Evolutionary conservation across 2,329 filamentous ascomycete species (phyloP).

Genomic region (Pseudogymnoascus verrucosus): DNA sequence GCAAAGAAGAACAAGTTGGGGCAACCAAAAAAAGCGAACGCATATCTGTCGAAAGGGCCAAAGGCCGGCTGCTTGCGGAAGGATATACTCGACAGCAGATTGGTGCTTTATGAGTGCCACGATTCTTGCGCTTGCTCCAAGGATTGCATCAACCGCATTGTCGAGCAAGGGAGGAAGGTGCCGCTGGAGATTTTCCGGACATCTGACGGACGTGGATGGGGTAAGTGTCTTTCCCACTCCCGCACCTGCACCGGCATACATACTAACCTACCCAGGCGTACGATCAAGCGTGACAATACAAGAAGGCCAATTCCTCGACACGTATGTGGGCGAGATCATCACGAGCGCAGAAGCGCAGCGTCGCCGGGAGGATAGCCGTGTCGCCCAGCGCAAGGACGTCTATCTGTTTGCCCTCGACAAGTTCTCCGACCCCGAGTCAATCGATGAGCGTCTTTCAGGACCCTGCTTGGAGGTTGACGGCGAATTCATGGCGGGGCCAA

Average conservation of each 20-base stretch:
- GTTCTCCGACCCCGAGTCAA: slow-evolving; percentile 52
- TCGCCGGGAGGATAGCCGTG: slow-evolving; percentile 49
- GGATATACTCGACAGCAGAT: slow-evolving; percentile 43
- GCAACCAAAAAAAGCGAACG: slow-evolving; percentile 28
- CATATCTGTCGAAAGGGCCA: slow-evolving; percentile 50
- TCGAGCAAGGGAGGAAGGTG: slow-evolving; percentile 64
- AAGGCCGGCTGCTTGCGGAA: slow-evolving; percentile 46
- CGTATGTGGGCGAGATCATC: slow-evolving; percentile 67
- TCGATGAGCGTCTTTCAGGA: slow-evolving; percentile 47
- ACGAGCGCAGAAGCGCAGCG: slow-evolving; percentile 55
- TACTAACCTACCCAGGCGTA: slow-evolving; percentile 41
- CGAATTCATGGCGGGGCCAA: slow-evolving; percentile 69
- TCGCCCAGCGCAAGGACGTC: slow-evolving; percentile 59
- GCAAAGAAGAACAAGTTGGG: slow-evolving; percentile 37
- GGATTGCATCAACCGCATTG: slow-evolving; percentile 65
- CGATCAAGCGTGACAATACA: slow-evolving; percentile 55
- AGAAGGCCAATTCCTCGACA: slow-evolving; percentile 70
- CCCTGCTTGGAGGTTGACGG: slow-evolving; percentile 54
- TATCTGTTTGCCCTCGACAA: slow-evolving; percentile 81
- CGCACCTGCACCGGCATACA: not conserved
- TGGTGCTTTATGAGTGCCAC: slow-evolving; percentile 76
- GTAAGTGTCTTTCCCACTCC: slow-evolving; percentile 32
- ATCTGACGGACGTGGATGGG: slow-evolving; percentile 62
- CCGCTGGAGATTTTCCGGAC: slow-evolving; percentile 73
- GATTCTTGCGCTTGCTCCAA: slow-evolving; percentile 56